Evolutionary conservation across 805 yeast genomes (phyloP).

Genomic region (Yarrowia sp.): DNA sequence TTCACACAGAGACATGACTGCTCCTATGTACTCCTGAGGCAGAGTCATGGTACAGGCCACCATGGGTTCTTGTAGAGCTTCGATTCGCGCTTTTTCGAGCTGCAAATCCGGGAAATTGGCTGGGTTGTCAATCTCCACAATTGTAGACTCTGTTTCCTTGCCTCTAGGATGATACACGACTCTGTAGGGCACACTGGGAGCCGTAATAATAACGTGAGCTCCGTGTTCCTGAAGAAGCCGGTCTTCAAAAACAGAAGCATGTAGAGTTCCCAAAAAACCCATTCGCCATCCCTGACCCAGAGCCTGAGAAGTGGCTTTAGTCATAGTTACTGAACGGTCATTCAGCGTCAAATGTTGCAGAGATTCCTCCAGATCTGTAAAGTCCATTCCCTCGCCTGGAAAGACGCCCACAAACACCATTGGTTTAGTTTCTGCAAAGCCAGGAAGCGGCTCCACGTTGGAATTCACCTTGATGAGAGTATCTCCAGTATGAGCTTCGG

Average conservation of each 20-base stretch:
- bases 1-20: constrained; percentile 83
- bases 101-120: constrained; percentile 79
- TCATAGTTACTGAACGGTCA: constrained; percentile 86
- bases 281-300: constrained; percentile 97
- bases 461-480: constrained; percentile 54
- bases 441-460: constrained; percentile 75
- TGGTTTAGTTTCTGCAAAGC: constrained; percentile 95
- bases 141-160: constrained; percentile 50
- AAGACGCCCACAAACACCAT: constrained; percentile 99
- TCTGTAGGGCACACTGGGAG: constrained; percentile 93
- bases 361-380: constrained; percentile 83
- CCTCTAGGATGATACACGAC: constrained; percentile 47
- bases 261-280: constrained; percentile 90
- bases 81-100: constrained; percentile 42
- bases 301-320: constrained; percentile 88
- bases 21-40: constrained; percentile 84
- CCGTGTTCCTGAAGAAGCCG: constrained; percentile 92
- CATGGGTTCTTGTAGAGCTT: constrained; percentile 68
- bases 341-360: constrained; percentile 74
- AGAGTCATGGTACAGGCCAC: constrained; percentile 88
- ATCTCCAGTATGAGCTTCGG: constrained; percentile 88
- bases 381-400: constrained; percentile 92
- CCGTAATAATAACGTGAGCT: constrained; percentile 83
- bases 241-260: constrained; percentile 92
- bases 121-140: constrained; percentile 75